Conservation (phyloP, 1,284 basidiomycete genomes). For the Ganoderma lingzhi region DNA sequence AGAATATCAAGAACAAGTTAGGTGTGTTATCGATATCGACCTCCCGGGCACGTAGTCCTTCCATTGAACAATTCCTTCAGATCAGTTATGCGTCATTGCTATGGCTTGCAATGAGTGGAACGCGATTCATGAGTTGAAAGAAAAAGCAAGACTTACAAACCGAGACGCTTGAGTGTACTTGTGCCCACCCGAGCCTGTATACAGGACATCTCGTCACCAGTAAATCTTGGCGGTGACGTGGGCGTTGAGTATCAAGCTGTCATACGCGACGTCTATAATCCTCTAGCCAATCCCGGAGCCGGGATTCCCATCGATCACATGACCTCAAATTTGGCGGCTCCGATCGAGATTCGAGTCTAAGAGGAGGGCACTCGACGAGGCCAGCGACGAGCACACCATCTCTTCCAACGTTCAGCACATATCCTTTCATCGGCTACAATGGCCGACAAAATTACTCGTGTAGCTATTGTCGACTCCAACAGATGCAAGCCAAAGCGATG, state of each 20-base stretch:
- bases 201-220: too few species aligned
- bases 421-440: slow-evolving; percentile 20
- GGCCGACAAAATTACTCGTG: slow-evolving; percentile 93
- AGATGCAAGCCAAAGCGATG: slow-evolving; percentile 94
- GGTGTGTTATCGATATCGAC: too few species aligned
- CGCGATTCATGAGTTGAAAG: too few species aligned
- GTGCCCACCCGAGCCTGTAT: too few species aligned
- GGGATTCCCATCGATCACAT: slow-evolving; percentile 18
- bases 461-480: slow-evolving; percentile 94
- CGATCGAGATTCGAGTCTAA: slow-evolving; percentile 3
- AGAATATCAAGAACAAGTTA: too few species aligned
- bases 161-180: too few species aligned
- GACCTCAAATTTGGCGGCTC: slow-evolving; percentile 28
- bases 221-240: background rate
- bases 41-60: too few species aligned
- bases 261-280: background rate
- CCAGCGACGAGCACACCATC: background rate
- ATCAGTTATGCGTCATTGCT: too few species aligned
- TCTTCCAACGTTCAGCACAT: slow-evolving; percentile 3
- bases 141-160: too few species aligned
- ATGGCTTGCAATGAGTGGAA: too few species aligned
- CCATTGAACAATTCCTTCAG: too few species aligned
- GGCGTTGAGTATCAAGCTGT: background rate
- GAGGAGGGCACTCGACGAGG: slow-evolving; percentile 2
- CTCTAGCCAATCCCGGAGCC: slow-evolving; percentile 11